Base-by-base conservation (phyloP, 768 basidiomycete species). In the Amanita brunnescens region DNA sequence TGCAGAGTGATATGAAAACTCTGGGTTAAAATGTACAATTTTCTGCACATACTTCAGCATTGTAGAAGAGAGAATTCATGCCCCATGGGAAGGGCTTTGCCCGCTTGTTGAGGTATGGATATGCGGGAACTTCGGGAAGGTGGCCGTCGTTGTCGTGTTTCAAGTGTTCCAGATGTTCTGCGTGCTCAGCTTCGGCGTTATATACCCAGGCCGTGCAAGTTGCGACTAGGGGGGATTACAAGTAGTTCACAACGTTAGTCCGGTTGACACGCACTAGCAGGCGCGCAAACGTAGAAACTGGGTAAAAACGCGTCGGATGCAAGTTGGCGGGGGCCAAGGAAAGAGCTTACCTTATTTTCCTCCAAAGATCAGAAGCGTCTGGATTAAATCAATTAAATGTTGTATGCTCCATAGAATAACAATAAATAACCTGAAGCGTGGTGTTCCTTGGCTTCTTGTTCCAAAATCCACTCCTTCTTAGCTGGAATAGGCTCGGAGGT, bases 41-140 rank as follows among this genome's bases (percentile, higher is more conserved):
- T 16, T 47, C 6, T 20, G 8, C 13, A 61, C 81, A 41, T 63
- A 87, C 89, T 58, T 79, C 72, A 46, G 80, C 65, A 64, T 89
- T 91, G 72, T 77, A 92, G 76, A 92, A 92, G 14, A 92, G 75
- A 12, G 78, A 76, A 78, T 92, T 92, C 59, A 58, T 67, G 20
- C 90, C 90, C 90, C 90, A 92, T 16, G 90, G 90, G 76, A 77
- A 92, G 35, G 89, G 86, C 66, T 87, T 89, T 53, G 64, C 64
- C 54, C 90, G 74, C 60, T 72, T 78, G 72, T 91, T 90, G 67
- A 92, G 60, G 71, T 84, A 88, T 38, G 87, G 79, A 60, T 81
- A 92, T n/a, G 69, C 70, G 38, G 89, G 87, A 24, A 74, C 66
- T 55, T 83, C 78, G 51, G 87, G 86, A 47, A 88, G 75, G 51